Evolutionary conservation across 2,329 filamentous ascomycete species (phyloP).

Genomic region (Lasiodiplodia theobromae): DNA sequence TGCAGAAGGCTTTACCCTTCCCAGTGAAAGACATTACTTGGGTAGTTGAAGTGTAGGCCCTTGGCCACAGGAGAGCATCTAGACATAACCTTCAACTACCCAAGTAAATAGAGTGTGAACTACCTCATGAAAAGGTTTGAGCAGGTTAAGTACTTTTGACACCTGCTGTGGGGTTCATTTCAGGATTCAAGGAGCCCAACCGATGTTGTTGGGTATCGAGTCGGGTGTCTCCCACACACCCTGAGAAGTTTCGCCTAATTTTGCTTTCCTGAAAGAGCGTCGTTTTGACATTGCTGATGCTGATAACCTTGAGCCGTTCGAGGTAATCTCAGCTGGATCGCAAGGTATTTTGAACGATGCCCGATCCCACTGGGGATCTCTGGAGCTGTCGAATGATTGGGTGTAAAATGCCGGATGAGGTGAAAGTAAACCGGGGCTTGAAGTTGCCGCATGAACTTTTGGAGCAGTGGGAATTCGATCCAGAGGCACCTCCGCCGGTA

Average conservation of each 20-base stretch:
- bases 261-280: conserved; percentile 13
- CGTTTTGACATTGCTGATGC: neutral
- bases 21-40: too few relatives aligned
- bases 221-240: neutral
- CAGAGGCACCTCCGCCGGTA: neutral
- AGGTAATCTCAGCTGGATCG: too few relatives aligned
- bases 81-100: too few relatives aligned
- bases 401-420: neutral
- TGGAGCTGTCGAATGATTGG: neutral
- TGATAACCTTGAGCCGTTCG: neutral
- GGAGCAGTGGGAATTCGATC: neutral
- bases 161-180: too few relatives aligned
- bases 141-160: too few relatives aligned
- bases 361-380: too few relatives aligned
- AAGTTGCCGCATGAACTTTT: neutral
- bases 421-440: neutral
- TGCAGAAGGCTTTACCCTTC: too few relatives aligned
- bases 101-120: too few relatives aligned
- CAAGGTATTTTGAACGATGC: neutral
- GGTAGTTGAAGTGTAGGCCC: too few relatives aligned
- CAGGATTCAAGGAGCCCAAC: neutral
- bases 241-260: neutral
- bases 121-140: too few relatives aligned
- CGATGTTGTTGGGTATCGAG: neutral
- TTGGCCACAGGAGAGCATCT: too few relatives aligned